These are phyloP conservation scores for Cardamine chenopodiifolia DNA, from an alignment of 345 rosid genomes.

Conservation along the genomic window DNA sequence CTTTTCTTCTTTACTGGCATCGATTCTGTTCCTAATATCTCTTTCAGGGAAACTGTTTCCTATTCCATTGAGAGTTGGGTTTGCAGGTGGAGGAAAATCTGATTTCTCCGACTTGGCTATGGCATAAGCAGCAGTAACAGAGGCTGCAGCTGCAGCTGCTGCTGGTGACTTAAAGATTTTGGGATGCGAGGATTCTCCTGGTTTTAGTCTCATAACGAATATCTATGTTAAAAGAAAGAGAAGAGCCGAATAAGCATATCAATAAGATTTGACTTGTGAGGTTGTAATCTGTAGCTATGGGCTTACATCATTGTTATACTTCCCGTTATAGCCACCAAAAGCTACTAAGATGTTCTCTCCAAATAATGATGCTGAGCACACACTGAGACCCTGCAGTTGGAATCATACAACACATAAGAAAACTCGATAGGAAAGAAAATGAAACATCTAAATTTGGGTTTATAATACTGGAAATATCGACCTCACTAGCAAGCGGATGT, in stretches of 20 bases:
- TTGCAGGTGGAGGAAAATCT: slow-evolving; percentile 51
- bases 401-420: slow-evolving; percentile 20
- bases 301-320: slow-evolving; percentile 85
- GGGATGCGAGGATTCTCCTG: slow-evolving; percentile 62
- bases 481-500: slow-evolving; percentile 99
- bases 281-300: not conserved
- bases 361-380: slow-evolving; percentile 63
- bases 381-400: slow-evolving; percentile 82
- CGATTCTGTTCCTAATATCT: slow-evolving; percentile 52
- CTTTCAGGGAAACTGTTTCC: slow-evolving; percentile 43
- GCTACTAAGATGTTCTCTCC: slow-evolving; percentile 81
- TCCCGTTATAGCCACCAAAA: slow-evolving; percentile 98
- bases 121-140: slow-evolving; percentile 96
- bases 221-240: slow-evolving; percentile 50
- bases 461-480: slow-evolving; percentile 33
- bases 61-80: slow-evolving; percentile 47
- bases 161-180: slow-evolving; percentile 93
- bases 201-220: slow-evolving; percentile 76
- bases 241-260: not conserved
- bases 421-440: not conserved
- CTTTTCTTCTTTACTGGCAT: slow-evolving; percentile 71
- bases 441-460: not conserved
- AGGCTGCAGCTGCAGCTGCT: slow-evolving; percentile 97
- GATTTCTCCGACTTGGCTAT: slow-evolving; percentile 80
- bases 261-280: not conserved